Conservation (phyloP, 306 rosid species). For the Casuarina cunninghamiana region DNA sequence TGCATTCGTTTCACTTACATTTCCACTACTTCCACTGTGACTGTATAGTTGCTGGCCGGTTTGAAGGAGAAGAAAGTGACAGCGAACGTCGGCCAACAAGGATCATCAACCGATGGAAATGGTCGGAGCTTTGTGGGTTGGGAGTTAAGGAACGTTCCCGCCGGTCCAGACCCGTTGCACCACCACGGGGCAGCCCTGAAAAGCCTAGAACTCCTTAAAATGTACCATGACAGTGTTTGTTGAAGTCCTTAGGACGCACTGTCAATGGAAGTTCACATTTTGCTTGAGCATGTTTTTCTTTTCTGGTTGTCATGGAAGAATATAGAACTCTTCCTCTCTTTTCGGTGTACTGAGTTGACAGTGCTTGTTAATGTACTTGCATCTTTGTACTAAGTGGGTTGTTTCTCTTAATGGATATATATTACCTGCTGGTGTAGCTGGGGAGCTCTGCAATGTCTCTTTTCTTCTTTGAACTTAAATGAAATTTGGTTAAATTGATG, state of each 20-base stretch:
- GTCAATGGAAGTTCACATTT: background rate
- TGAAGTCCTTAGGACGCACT: background rate
- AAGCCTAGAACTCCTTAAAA: conserved; percentile 53
- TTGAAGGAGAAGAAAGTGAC: conserved; percentile 28
- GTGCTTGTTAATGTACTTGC: too few relatives aligned
- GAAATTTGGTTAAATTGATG: too few relatives aligned
- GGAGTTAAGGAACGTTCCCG: conserved; percentile 63
- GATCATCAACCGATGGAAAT: conserved; percentile 25
- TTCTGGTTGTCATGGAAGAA: background rate
- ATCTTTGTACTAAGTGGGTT: too few relatives aligned
- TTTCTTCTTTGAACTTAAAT: too few relatives aligned
- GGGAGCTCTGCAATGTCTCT: too few relatives aligned
- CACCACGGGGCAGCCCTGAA: conserved; percentile 57
- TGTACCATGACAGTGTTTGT: background rate
- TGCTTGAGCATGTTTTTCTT: background rate
- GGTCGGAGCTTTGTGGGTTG: conserved; percentile 24
- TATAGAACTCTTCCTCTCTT: background rate
- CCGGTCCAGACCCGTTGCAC: conserved; percentile 77
- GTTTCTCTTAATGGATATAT: too few relatives aligned
- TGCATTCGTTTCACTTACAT: background rate
- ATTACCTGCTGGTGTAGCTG: too few relatives aligned
- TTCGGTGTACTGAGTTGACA: too few relatives aligned
- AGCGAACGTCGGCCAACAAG: conserved; percentile 28
- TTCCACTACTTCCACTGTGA: background rate
- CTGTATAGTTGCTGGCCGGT: conserved; percentile 42